Evolutionary conservation across 352 stramenopile species (phyloP).

Genomic region (Elongisporangium anandrum): DNA sequence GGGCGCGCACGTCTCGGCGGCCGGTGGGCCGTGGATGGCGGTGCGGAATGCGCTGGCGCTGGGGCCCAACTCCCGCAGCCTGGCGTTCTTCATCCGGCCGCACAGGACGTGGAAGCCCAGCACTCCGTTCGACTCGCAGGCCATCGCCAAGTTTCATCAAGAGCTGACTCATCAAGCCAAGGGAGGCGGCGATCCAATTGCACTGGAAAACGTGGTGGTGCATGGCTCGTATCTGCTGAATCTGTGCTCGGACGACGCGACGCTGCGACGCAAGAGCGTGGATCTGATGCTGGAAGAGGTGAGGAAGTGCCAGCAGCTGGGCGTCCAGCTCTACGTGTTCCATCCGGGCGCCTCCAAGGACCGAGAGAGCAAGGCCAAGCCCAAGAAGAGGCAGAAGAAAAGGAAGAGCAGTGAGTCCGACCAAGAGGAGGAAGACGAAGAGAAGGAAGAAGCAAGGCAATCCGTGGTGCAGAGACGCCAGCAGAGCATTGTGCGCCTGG

Average conservation of each 20-base stretch:
- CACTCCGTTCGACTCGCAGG: slow-evolving; percentile 11
- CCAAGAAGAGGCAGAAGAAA: slow-evolving; percentile 8
- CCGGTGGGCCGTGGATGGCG: slow-evolving; percentile 24
- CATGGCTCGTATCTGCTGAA: slow-evolving; percentile 48
- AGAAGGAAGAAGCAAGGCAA: background rate
- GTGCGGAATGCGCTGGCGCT: slow-evolving; percentile 24
- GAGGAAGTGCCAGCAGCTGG: slow-evolving; percentile 26
- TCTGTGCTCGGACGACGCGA: slow-evolving; percentile 27
- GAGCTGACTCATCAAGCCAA: slow-evolving; percentile 7
- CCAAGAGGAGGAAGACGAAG: slow-evolving; percentile 1
- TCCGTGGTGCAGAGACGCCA: slow-evolving; percentile 3
- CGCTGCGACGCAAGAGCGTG: slow-evolving; percentile 27
- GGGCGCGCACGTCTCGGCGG: slow-evolving; percentile 37
- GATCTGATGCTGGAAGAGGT: slow-evolving; percentile 40
- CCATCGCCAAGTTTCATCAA: slow-evolving; percentile 15
- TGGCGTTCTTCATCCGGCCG: slow-evolving; percentile 37
- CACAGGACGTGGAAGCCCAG: slow-evolving; percentile 28
- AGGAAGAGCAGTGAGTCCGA: background rate
- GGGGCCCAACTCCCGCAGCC: slow-evolving; percentile 15
- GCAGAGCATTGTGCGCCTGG: slow-evolving; percentile 21
- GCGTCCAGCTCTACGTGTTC: slow-evolving; percentile 35
- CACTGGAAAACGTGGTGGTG: slow-evolving; percentile 19
- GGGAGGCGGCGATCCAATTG: slow-evolving; percentile 4
- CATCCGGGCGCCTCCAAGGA: slow-evolving; percentile 27
- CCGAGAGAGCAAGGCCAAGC: slow-evolving; percentile 3